Evolutionary conservation across 345 rosid species (phyloP), one percentile per base, ranked within the genome.

Genomic region (Microthlaspi erraticum): DNA sequence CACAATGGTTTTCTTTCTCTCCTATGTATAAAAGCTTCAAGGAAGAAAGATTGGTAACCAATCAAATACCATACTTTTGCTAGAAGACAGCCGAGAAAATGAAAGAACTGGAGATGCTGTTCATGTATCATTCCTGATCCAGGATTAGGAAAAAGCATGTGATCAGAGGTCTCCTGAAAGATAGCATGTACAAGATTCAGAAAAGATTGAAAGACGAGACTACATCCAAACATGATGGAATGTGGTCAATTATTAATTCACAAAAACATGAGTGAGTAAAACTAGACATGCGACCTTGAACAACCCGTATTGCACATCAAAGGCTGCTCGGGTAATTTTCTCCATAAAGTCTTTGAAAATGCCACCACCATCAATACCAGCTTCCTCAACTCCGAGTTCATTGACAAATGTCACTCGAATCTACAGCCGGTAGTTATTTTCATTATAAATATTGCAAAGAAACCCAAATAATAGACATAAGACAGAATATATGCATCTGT

Each of bases 301-400:
- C 76, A 94, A 81, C 41, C 99, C 98, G 77, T 92, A 92, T 77
- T 94, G 99, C 77, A 90, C 95, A 78, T 92, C 96, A 64, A 94
- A 94, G 50, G 99, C 99, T 39, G 99, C 97, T 66, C 89, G 89
- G 49, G 96, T 86, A 59, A 94, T 94, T 71, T 94, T 94, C 76
- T 94, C 98, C 99, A 94, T 92, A 74, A 94, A 94, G 85, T 94
- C 99, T 85, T 94, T 94, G 82, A 94, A 94, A 80, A 94, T 94
- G 55, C 98, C 99, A 75, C 98, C 99, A 62, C 99, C 99, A 81
- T 94, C 99, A 69, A 94, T 92, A 57, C 99, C 99, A 83, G 99
- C 99, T 82, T 94, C 99, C 85, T 94, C 99, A 58, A 88, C 99
- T 78, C 99, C 99, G 71, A 89, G 86, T 82, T 94, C 99, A 75